Base-by-base conservation (phyloP, 768 basidiomycete species). In the Thelephora ganbajun region DNA sequence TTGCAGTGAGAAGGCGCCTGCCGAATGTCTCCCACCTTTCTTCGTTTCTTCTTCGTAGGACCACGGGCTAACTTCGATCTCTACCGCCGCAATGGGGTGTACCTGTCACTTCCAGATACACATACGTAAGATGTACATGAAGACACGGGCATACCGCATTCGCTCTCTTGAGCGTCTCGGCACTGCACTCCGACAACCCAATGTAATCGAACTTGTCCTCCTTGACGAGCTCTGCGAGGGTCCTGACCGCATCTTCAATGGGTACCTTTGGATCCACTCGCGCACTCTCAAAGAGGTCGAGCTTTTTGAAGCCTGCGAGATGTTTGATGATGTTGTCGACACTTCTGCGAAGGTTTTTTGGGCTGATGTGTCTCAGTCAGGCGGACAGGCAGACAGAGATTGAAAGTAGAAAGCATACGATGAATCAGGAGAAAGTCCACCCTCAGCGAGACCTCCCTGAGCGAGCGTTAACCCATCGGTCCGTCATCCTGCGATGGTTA, bases 31-130 rank as follows among this genome's bases (percentile, higher is more conserved):
- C 57, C 23, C 45, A 67, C 69, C 69, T 14, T 68, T 63, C 53
- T 68, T 69, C 14, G 74, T 69, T 46, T 76, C 67, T 20, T 67
- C 63, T 50, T 76, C 74, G 47, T 76, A 77, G 1, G 72, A 67
- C 69, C 76, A 80, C 2, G 74, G 70, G 54, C 76, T 80, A 36
- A 80, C 63, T 57, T 85, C 83, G 45, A 83, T 79, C 58, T 85
- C 80, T 7, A 79, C 75, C 13, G 72, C 66, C 11, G 73, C 66
- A 49, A 82, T 69, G 1, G 74, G 76, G 39, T 71, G 65, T 9
- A 80, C 64, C 72, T 79, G 4, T 41, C 39, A 41, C 14, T 41
- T 4, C 22, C 39, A 37, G 36, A 37, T 2, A 22, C 16, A 41
- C 7, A 22, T 11, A 22, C 4, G 33, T 48, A 13, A 26, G 37